Percentiles rank a stretch among this genome's conserved stretches.
These are phyloP conservation scores for Paulinella micropora DNA, from an alignment of 78 protist genomes.

Conservation along the genomic window DNA sequence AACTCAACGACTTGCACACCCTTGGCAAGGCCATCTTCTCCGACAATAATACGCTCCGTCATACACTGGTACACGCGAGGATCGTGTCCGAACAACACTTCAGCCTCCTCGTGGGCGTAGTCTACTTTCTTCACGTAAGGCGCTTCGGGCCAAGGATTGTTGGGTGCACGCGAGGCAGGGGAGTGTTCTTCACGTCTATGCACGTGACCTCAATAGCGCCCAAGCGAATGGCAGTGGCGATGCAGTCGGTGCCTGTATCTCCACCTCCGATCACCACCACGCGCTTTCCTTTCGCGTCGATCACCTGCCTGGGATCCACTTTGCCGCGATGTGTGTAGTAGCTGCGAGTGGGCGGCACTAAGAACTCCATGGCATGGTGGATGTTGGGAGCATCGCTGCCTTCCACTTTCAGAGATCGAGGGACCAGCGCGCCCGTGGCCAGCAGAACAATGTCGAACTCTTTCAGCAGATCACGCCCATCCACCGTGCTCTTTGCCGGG, in stretches of 20 bases:
- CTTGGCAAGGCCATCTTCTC: too few relatives aligned
- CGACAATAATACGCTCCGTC: constrained; percentile 18
- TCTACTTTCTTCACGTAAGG: constrained; percentile 62
- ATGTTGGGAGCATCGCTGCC: constrained; percentile 55
- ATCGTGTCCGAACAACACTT: constrained; percentile 8
- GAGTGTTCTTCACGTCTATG: constrained; percentile 42
- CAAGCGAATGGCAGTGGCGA: constrained; percentile 16
- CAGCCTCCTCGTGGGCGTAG: constrained; percentile 70
- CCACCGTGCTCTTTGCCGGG: too few relatives aligned
- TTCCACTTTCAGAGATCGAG: constrained; percentile 46
- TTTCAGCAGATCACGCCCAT: too few relatives aligned
- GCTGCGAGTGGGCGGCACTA: constrained; percentile 14
- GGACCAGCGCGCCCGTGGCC: constrained; percentile 50
- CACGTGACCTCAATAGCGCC: constrained; percentile 33
- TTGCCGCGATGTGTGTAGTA: background rate
- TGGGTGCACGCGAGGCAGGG: constrained; percentile 3
- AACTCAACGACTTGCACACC: background rate
- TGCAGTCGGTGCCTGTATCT: constrained; percentile 71
- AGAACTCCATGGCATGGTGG: constrained; percentile 58
- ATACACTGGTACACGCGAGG: constrained; percentile 38
- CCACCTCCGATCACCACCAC: constrained; percentile 73
- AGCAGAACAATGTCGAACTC: constrained; percentile 44
- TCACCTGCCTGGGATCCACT: too few relatives aligned
- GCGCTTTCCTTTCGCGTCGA: constrained; percentile 50
- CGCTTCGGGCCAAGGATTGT: constrained; percentile 21